A percentile compares a stretch with the other conserved stretches of the same genome.
These are phyloP conservation scores for Eimeria sp. DNA, from an alignment of 169 alveolate genomes.

Conservation along the genomic window DNA sequence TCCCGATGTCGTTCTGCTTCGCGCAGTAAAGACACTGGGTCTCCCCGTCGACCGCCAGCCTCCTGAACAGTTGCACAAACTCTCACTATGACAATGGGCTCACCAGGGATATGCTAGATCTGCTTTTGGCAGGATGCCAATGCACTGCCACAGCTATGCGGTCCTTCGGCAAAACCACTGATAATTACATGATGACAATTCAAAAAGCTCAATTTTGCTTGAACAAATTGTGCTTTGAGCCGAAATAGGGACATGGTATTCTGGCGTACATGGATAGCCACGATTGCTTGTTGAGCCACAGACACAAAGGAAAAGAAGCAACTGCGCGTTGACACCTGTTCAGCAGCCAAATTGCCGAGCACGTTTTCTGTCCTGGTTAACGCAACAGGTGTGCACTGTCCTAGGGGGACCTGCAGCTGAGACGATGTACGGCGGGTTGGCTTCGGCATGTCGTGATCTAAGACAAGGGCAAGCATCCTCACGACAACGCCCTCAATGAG, in stretches of 20 bases:
- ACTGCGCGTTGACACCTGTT: background rate
- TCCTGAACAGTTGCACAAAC: slow-evolving; percentile 17
- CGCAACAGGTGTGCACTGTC: background rate
- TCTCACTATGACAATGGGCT: background rate
- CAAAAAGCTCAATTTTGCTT: background rate
- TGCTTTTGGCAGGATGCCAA: background rate
- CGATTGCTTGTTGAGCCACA: slow-evolving; percentile 58
- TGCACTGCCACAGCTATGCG: background rate
- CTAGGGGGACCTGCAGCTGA: slow-evolving; percentile 8
- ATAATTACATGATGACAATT: background rate
- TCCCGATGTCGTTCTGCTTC: slow-evolving; percentile 33
- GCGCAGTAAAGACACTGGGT: slow-evolving; percentile 9
- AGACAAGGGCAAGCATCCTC: slow-evolving; percentile 20
- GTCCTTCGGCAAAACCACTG: background rate
- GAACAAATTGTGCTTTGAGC: background rate
- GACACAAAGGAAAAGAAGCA: background rate
- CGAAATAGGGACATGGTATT: background rate
- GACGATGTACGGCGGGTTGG: background rate
- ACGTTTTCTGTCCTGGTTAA: background rate
- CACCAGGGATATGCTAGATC: background rate
- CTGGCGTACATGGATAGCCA: slow-evolving; percentile 46
- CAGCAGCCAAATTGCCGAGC: background rate
- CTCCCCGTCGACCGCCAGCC: slow-evolving; percentile 59
- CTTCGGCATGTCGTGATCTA: background rate
- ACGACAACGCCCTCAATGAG: slow-evolving; percentile 15